Conservation (phyloP, 768 basidiomycete genomes). For the Megacollybia marginata region DNA sequence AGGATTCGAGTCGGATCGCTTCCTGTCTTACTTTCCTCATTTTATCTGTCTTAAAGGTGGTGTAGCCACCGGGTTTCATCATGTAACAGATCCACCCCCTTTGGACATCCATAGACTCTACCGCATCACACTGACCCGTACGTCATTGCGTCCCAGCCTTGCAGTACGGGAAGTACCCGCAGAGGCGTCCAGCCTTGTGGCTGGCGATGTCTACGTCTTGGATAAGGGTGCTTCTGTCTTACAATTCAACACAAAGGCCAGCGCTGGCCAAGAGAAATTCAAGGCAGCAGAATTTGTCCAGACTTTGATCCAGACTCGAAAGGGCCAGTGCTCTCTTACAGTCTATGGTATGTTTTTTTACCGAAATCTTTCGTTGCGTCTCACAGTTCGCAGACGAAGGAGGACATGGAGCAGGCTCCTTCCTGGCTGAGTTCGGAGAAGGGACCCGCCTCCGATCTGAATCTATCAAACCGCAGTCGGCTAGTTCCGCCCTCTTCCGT, state of each 20-base stretch:
- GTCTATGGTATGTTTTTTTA: slow-evolving; percentile 37
- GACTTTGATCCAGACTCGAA: slow-evolving; percentile 32
- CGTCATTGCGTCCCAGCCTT: slow-evolving; percentile 17
- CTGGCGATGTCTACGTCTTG: slow-evolving; percentile 52
- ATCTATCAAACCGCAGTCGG: neutral
- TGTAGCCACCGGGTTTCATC: slow-evolving; percentile 44
- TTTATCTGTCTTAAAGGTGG: slow-evolving; percentile 42
- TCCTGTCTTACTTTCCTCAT: slow-evolving; percentile 42
- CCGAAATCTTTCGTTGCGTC: neutral
- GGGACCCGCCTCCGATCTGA: slow-evolving; percentile 13
- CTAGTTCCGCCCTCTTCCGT: slow-evolving; percentile 25
- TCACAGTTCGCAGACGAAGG: slow-evolving; percentile 39
- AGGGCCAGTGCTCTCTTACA: slow-evolving; percentile 32
- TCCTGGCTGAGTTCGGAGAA: slow-evolving; percentile 41
- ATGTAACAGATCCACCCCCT: slow-evolving; percentile 35
- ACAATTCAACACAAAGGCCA: slow-evolving; percentile 51
- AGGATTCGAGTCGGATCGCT: slow-evolving; percentile 44
- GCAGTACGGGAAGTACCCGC: slow-evolving; percentile 44
- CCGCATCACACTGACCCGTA: slow-evolving; percentile 32
- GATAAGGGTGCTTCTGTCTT: slow-evolving; percentile 47
- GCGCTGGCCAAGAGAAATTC: slow-evolving; percentile 50
- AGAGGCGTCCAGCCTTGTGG: slow-evolving; percentile 36
- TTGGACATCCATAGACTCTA: slow-evolving; percentile 43
- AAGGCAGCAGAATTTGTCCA: slow-evolving; percentile 56
- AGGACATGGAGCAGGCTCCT: slow-evolving; percentile 33